These are phyloP conservation scores for Lactarius tabidus DNA, from an alignment of 768 basidiomycete genomes.

Conservation along the genomic window DNA sequence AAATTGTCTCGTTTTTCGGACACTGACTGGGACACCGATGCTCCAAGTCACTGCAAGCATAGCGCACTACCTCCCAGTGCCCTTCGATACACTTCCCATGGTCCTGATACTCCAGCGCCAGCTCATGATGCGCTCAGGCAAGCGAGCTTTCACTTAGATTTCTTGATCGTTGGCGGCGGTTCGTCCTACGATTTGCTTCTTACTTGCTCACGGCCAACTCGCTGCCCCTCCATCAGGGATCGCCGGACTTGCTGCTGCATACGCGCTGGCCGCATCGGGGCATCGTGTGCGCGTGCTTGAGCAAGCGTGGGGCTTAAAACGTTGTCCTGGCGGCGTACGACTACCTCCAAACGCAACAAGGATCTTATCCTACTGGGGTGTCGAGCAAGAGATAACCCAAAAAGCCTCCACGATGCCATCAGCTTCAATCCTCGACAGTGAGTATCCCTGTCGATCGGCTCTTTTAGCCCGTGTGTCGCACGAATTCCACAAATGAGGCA, in stretches of 20 bases:
- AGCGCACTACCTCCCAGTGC: neutral
- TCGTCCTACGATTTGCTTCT: conserved; percentile 1
- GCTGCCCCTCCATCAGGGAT: conserved; percentile 12
- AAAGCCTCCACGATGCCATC: conserved; percentile 2
- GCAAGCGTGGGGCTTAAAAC: neutral
- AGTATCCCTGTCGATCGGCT: conserved; percentile 4
- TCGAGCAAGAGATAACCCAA: conserved; percentile 21
- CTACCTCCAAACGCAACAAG: conserved; percentile 23
- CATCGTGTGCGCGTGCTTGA: conserved; percentile 25
- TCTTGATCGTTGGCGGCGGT: conserved; percentile 25
- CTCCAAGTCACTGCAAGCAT: neutral
- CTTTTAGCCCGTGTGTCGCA: no score
- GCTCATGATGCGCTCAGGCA: conserved; percentile 2
- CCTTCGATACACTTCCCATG: conserved; percentile 1
- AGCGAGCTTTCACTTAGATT: conserved; percentile 19
- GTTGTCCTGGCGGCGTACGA: conserved; percentile 17
- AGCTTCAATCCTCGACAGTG: conserved; percentile 20
- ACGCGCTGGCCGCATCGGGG: conserved; percentile 22
- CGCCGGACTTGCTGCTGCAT: conserved; percentile 24
- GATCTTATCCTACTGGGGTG: conserved; percentile 24
- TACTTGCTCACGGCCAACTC: neutral
- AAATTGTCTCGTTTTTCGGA: neutral
- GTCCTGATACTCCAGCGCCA: neutral
- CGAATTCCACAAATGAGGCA: neutral
- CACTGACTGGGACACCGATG: neutral